A percentile compares a stretch with the other conserved stretches of the same genome.
These are phyloP conservation scores for Ustilago xerochloae DNA, from an alignment of 1,284 basidiomycete genomes.

Conservation along the genomic window DNA sequence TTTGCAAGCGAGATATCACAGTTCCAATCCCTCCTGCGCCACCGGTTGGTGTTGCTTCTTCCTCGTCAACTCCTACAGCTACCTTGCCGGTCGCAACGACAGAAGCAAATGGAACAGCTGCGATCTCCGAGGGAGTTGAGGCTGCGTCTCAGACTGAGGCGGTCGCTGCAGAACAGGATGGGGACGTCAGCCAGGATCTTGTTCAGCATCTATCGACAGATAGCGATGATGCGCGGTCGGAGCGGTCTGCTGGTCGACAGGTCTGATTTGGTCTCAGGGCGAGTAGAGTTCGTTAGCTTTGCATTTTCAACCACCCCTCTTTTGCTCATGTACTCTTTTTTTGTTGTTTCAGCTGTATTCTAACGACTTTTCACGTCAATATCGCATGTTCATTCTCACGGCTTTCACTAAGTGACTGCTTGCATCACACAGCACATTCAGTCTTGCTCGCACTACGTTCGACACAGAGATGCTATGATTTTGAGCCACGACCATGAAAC, in stretches of 20 bases:
- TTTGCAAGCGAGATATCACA: conserved; percentile 66
- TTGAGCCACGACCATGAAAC: neutral
- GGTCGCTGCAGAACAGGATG: neutral
- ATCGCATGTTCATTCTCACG: neutral
- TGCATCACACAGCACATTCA: too few relatives aligned
- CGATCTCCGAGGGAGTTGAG: neutral
- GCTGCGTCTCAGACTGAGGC: neutral
- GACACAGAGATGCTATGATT: too few relatives aligned
- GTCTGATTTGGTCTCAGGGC: neutral
- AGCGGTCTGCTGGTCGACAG: conserved; percentile 22
- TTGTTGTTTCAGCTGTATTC: neutral
- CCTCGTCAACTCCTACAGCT: conserved; percentile 2
- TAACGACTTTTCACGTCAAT: neutral
- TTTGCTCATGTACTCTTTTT: neutral
- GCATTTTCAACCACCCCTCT: neutral
- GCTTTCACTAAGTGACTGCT: too few relatives aligned
- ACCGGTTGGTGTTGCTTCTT: conserved; percentile 13
- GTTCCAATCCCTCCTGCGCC: conserved; percentile 52
- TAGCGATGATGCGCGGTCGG: conserved; percentile 10
- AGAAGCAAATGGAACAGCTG: neutral
- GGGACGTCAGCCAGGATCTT: conserved; percentile 22
- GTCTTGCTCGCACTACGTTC: too few relatives aligned
- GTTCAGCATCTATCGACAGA: conserved; percentile 16
- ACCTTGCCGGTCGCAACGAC: neutral
- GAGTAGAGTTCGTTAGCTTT: neutral